These are phyloP conservation scores for Colletotrichum limetticola DNA, from an alignment of 2,329 filamentous ascomycete genomes.

Conservation along the genomic window DNA sequence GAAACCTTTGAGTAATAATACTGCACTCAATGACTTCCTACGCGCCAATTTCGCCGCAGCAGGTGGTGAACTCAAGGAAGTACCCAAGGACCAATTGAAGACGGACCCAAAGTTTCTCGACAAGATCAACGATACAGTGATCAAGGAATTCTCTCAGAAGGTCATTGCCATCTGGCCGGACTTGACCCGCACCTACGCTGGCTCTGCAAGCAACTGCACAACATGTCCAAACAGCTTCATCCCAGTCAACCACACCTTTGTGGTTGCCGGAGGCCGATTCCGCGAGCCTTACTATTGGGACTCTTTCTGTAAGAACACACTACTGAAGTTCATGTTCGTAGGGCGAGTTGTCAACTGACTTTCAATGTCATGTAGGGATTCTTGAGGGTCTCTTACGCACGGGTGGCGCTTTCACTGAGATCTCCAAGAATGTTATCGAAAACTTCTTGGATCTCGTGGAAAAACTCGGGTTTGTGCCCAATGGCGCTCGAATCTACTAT, in stretches of 20 bases:
- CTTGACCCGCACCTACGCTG: conserved; percentile 69
- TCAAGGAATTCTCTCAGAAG: conserved; percentile 69
- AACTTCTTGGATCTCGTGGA: conserved; percentile 77
- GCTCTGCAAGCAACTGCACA: conserved; percentile 61
- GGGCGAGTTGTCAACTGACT: conserved; percentile 45
- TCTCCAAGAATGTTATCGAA: conserved; percentile 74
- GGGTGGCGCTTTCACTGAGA: conserved; percentile 69
- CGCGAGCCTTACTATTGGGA: conserved; percentile 79
- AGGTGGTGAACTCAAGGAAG: conserved; percentile 69
- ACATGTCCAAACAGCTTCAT: conserved; percentile 74
- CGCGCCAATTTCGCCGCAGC: conserved; percentile 71
- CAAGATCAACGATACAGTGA: conserved; percentile 65
- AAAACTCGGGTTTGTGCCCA: conserved; percentile 73
- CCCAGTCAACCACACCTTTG: conserved; percentile 73
- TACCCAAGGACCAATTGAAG: conserved; percentile 60
- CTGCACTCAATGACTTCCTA: conserved; percentile 71
- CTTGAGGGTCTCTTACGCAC: conserved; percentile 73
- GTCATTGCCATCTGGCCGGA: conserved; percentile 78
- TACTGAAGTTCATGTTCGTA: not conserved
- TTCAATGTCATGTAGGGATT: conserved; percentile 53
- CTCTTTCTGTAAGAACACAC: conserved; percentile 55
- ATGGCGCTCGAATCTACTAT: conserved; percentile 75
- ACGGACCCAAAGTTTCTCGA: conserved; percentile 69
- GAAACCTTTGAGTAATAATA: conserved; percentile 72
- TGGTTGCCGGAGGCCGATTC: conserved; percentile 78